Evolutionary conservation across 2,329 filamentous ascomycete species (phyloP).

Genomic region (Claviceps sp.): DNA sequence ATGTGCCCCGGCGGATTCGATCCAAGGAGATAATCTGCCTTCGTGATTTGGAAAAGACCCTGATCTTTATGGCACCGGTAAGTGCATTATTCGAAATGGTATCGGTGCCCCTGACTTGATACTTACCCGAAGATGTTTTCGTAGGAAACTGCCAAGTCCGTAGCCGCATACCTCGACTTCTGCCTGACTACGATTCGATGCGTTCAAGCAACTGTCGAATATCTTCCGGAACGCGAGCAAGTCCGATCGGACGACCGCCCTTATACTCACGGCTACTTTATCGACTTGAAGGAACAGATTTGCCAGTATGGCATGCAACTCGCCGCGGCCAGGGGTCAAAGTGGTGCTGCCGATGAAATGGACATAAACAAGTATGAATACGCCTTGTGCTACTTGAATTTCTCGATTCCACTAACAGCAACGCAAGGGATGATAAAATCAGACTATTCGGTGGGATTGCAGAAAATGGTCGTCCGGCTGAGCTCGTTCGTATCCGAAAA

Average conservation of each 20-base stretch:
- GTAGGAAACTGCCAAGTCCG: constrained; percentile 69
- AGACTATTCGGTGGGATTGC: constrained; percentile 69
- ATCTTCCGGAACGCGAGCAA: constrained; percentile 76
- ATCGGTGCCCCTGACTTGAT: constrained; percentile 20
- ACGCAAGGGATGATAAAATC: constrained; percentile 47
- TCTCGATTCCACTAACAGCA: constrained; percentile 14
- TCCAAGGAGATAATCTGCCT: constrained; percentile 81
- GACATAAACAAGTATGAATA: constrained; percentile 43
- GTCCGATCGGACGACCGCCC: constrained; percentile 72
- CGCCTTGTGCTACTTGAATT: constrained; percentile 17
- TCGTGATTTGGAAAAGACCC: constrained; percentile 84
- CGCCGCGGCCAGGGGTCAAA: constrained; percentile 56
- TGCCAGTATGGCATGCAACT: constrained; percentile 78
- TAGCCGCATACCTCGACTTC: constrained; percentile 66
- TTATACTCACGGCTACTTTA: constrained; percentile 92
- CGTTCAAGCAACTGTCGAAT: constrained; percentile 78
- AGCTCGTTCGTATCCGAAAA: constrained; percentile 72
- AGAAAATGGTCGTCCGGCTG: constrained; percentile 68
- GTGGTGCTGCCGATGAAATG: constrained; percentile 43
- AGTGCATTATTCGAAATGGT: constrained; percentile 34
- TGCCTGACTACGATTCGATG: constrained; percentile 83
- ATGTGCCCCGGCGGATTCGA: constrained; percentile 66
- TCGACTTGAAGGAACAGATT: constrained; percentile 91
- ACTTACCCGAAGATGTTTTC: constrained; percentile 54
- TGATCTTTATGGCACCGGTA: constrained; percentile 86